phyloP scores from a whole-genome alignment of 768 basidiomycete species.

The Tylopilus felleus region DNA sequence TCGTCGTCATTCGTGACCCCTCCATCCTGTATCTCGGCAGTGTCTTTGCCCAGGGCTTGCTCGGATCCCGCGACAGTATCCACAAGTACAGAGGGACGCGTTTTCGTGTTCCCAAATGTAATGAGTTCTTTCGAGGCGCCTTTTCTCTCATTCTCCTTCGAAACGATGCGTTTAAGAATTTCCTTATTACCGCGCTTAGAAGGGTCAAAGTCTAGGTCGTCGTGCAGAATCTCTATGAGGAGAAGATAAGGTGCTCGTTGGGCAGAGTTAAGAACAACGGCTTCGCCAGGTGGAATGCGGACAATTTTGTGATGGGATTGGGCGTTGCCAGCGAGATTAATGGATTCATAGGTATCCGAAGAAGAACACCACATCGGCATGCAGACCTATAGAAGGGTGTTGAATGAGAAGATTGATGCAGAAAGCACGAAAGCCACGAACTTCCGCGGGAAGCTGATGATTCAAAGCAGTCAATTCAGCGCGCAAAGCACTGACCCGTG shows the following conservation, averaged over 20 bases:
- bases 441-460: slow-evolving; percentile 95
- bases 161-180: slow-evolving; percentile 70
- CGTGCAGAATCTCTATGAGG: slow-evolving; percentile 84
- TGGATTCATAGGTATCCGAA: slow-evolving; percentile 50
- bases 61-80: slow-evolving; percentile 29
- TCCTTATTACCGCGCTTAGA: slow-evolving; percentile 80
- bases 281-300: slow-evolving; percentile 95
- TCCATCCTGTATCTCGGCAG: slow-evolving; percentile 24
- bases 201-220: slow-evolving; percentile 93
- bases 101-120: slow-evolving; percentile 34
- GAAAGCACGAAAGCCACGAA: slow-evolving; percentile 31
- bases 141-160: slow-evolving; percentile 59
- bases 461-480: slow-evolving; percentile 95
- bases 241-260: slow-evolving; percentile 94
- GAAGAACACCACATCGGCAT: slow-evolving; percentile 87
- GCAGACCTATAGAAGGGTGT: slow-evolving; percentile 53
- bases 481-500: slow-evolving; percentile 91
- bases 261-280: slow-evolving; percentile 96
- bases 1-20: background rate
- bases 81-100: slow-evolving; percentile 16
- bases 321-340: slow-evolving; percentile 31
- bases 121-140: slow-evolving; percentile 57
- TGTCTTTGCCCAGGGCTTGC: slow-evolving; percentile 31
- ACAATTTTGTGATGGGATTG: slow-evolving; percentile 92
- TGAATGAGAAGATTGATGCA: background rate